Base-by-base conservation (phyloP, 1,284 basidiomycete genomes). In the Ganoderma meredithae region DNA sequence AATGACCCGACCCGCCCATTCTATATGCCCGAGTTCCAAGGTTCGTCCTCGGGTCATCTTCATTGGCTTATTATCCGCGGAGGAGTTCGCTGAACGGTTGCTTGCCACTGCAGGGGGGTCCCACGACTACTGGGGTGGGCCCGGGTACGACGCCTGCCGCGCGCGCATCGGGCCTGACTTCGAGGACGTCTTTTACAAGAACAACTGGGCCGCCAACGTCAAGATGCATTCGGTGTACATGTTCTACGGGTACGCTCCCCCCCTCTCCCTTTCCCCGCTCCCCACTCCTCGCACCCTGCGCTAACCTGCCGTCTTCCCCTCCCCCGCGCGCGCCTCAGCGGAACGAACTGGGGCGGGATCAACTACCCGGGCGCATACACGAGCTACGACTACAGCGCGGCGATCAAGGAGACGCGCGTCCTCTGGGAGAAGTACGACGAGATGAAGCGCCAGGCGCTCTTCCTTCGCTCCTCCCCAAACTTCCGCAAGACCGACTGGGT, bases 161-260 rank as follows among this genome's bases (percentile, higher is more conserved):
- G 79, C 83, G 2, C 81, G 94, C 63, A 93, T 91, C 19, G 90
- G 91, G 1, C 81, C 89, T 0, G 84, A 89, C 70, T 94, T 94
- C 79, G 83, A 89, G 77, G 90, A 87, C 60, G 92, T 94, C 1
- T 94, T 93, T 78, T 88, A 94, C 75, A 83, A 88, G 63, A 83
- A 91, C 62, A 83, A 93, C 60, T 93, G 90, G 90, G 91, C 92
- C 2, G 85, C 86, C 49, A 94, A 94, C 77, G 90, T 87, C 3
- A 93, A 94, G 76, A 71, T 94, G 67, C 88, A 93, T 62, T 93
- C 86, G 71, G 92, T 90, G 73, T 94, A 94, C 78, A 94, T 94
- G 92, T 75, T 92, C 66, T 93, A 89, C 72, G 91, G 90, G 91
- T 90, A 27, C 17, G n/a, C n/a, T n/a, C n/a, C n/a, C n/a, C n/a